phyloP scores from a whole-genome alignment of 2,329 filamentous ascomycete species.

The Monosporascus sp. region DNA sequence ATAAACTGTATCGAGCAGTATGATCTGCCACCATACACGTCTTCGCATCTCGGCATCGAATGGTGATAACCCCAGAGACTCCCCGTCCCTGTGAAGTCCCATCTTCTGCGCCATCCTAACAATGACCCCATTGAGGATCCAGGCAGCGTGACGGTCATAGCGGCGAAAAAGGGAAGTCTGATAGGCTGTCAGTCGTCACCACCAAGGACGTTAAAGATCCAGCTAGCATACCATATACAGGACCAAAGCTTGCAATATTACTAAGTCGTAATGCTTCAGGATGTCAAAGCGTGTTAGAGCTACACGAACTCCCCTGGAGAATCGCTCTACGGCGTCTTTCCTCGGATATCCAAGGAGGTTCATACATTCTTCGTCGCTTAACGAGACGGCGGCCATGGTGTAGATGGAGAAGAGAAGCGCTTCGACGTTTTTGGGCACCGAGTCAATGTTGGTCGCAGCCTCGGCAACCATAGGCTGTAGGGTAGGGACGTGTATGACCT shows the following conservation, averaged over 20 bases:
- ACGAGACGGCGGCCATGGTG: conserved; percentile 51
- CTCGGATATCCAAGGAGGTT: conserved; percentile 46
- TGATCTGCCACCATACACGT: conserved; percentile 61
- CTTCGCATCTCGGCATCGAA: conserved; percentile 66
- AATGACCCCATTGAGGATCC: conserved; percentile 56
- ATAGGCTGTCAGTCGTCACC: conserved; percentile 6
- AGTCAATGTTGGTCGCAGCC: conserved; percentile 50
- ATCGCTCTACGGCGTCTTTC: conserved; percentile 45
- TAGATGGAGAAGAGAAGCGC: conserved; percentile 63
- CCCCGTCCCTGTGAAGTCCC: conserved; percentile 60
- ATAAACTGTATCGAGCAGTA: conserved; percentile 52
- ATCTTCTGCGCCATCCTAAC: conserved; percentile 63
- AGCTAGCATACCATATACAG: conserved; percentile 45
- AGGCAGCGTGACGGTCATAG: conserved; percentile 54
- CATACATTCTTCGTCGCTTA: conserved; percentile 50
- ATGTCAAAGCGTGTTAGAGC: conserved; percentile 51
- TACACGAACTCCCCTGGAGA: conserved; percentile 45
- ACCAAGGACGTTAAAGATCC: not conserved
- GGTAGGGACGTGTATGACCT: conserved; percentile 63
- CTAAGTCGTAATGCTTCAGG: conserved; percentile 51
- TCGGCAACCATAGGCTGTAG: conserved; percentile 61
- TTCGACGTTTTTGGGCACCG: conserved; percentile 53
- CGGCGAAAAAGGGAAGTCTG: conserved; percentile 53
- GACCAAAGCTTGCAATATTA: conserved; percentile 53
- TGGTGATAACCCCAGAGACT: conserved; percentile 48